These are phyloP conservation scores for Yarrowia sp. DNA, from an alignment of 805 yeast species.

Conservation along the genomic window DNA sequence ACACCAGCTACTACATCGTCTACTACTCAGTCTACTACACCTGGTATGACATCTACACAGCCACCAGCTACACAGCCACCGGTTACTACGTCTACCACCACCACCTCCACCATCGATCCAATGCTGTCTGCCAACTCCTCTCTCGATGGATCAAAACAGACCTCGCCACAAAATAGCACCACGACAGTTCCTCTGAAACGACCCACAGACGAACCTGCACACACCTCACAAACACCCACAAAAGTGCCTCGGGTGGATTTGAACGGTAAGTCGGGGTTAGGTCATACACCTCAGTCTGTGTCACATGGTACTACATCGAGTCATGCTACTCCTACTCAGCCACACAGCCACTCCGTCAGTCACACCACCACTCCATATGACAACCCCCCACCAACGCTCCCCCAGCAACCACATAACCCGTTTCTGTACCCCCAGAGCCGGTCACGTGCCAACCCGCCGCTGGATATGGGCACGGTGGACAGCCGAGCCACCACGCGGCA, in stretches of 20 bases:
- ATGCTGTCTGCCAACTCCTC: too few relatives aligned
- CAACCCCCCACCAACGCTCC: neutral
- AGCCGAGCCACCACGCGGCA: conserved; percentile 8
- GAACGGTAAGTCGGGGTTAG: too few relatives aligned
- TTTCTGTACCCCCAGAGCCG: conserved; percentile 56
- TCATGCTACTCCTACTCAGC: neutral
- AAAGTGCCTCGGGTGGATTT: neutral
- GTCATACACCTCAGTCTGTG: too few relatives aligned
- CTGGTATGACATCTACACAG: too few relatives aligned
- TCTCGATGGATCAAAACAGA: neutral
- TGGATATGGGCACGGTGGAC: conserved; percentile 50
- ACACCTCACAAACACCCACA: neutral
- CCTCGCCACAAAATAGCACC: neutral
- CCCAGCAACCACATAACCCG: conserved; percentile 49
- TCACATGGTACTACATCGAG: too few relatives aligned
- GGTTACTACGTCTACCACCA: too few relatives aligned
- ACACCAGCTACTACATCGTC: too few relatives aligned
- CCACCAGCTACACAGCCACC: too few relatives aligned
- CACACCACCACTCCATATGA: neutral
- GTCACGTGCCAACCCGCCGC: conserved; percentile 55
- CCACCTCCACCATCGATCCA: too few relatives aligned
- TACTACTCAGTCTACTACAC: too few relatives aligned
- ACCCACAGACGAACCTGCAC: neutral
- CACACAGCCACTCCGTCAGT: too few relatives aligned
- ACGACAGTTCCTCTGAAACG: conserved; percentile 2